phyloP scores from a whole-genome alignment of 768 basidiomycete species.

The Boletus huronensis region DNA sequence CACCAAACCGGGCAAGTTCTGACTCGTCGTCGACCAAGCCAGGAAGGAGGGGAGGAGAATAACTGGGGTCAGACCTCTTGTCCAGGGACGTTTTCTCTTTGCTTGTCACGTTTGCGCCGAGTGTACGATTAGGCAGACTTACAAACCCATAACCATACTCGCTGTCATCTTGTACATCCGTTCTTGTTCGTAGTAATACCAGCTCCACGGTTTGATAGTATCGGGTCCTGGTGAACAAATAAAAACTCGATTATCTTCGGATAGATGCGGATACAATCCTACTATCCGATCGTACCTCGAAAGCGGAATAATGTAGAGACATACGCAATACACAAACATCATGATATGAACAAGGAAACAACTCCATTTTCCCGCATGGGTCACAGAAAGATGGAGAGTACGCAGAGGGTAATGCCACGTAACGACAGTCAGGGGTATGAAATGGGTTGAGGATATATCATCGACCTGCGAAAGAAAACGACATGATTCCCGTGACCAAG shows the following conservation, averaged over 20 bases:
- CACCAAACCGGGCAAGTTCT: slow-evolving; percentile 39
- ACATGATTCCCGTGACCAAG: slow-evolving; percentile 23
- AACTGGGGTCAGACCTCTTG: neutral
- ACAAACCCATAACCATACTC: neutral
- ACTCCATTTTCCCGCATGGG: slow-evolving; percentile 10
- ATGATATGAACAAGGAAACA: slow-evolving; percentile 27
- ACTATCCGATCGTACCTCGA: slow-evolving; percentile 13
- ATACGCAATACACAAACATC: slow-evolving; percentile 29
- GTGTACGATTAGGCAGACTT: slow-evolving; percentile 26
- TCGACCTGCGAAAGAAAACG: slow-evolving; percentile 32
- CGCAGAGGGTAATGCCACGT: slow-evolving; percentile 15
- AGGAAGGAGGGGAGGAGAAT: slow-evolving; percentile 48
- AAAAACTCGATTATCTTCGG: slow-evolving; percentile 26
- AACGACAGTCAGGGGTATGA: slow-evolving; percentile 33
- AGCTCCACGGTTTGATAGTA: too few relatives aligned
- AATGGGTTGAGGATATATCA: slow-evolving; percentile 26
- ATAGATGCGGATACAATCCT: slow-evolving; percentile 6
- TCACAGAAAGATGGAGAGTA: slow-evolving; percentile 8
- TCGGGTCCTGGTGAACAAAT: neutral
- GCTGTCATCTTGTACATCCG: slow-evolving; percentile 12
- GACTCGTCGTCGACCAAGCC: slow-evolving; percentile 43
- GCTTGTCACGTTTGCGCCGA: slow-evolving; percentile 10
- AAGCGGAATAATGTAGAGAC: slow-evolving; percentile 30
- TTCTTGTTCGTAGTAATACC: too few relatives aligned
- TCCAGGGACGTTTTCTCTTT: neutral